These are phyloP conservation scores for Arthrobotrys pseudoclavata DNA, from an alignment of 2,329 filamentous ascomycete genomes.

Conservation along the genomic window DNA sequence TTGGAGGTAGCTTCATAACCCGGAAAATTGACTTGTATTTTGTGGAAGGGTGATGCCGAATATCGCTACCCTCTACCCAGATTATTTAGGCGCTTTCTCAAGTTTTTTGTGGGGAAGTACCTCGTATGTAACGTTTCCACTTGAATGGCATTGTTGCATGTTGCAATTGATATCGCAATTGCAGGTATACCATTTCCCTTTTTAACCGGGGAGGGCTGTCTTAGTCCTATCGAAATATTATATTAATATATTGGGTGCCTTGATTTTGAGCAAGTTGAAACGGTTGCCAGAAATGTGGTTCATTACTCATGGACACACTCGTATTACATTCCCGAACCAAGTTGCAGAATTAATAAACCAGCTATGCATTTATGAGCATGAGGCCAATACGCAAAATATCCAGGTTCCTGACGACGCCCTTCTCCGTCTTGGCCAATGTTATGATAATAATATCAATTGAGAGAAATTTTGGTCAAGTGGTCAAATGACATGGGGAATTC, in stretches of 20 bases:
- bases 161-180: slow-evolving; percentile 14
- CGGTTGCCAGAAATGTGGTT: not conserved
- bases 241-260: not conserved
- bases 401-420: slow-evolving; percentile 10
- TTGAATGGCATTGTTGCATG: slow-evolving; percentile 8
- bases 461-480: slow-evolving; percentile 34
- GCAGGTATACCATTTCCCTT: too few species aligned
- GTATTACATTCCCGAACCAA: slow-evolving; percentile 31
- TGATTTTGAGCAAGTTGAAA: slow-evolving; percentile 4
- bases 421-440: slow-evolving; percentile 33
- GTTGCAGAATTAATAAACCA: slow-evolving; percentile 24
- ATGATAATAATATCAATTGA: slow-evolving; percentile 33
- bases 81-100: slow-evolving; percentile 26
- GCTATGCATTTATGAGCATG: not conserved
- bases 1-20: slow-evolving; percentile 22
- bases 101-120: slow-evolving; percentile 24
- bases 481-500: slow-evolving; percentile 24
- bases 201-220: slow-evolving; percentile 15
- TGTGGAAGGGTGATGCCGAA: slow-evolving; percentile 16
- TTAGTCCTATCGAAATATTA: not conserved
- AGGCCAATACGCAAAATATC: slow-evolving; percentile 25
- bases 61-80: slow-evolving; percentile 27
- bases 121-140: slow-evolving; percentile 29
- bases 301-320: slow-evolving; percentile 31
- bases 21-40: slow-evolving; percentile 34